A percentile compares a stretch with the other conserved stretches of the same genome.
Conservation (phyloP, 2,329 filamentous ascomycete species). For the Cytospora schulzeri region DNA sequence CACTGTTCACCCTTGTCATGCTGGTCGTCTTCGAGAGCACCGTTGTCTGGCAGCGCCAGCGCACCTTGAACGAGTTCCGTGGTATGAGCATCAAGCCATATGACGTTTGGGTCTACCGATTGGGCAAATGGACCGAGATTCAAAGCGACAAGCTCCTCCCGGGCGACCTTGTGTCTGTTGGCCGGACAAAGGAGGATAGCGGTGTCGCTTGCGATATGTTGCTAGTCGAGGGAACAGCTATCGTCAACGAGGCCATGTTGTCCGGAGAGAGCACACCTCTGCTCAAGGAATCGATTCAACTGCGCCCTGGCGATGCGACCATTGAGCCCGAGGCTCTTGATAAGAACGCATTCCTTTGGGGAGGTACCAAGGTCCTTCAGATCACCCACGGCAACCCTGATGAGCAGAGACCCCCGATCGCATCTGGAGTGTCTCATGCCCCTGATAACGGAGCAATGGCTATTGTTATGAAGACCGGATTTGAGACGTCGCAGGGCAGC, state of each 20-base stretch:
- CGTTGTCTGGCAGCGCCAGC: conserved; percentile 97
- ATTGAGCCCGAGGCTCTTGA: conserved; percentile 91
- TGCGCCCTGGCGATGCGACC: conserved; percentile 77
- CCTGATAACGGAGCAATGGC: conserved; percentile 94
- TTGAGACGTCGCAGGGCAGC: conserved; percentile 97
- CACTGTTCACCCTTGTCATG: conserved; percentile 98
- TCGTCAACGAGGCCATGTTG: conserved; percentile 99
- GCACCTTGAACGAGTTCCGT: conserved; percentile 93
- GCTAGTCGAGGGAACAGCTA: conserved; percentile 89
- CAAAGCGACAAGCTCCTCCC: conserved; percentile 90
- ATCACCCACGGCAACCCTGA: conserved; percentile 83
- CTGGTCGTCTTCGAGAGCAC: conserved; percentile 96
- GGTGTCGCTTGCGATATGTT: conserved; percentile 98
- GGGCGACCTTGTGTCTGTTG: conserved; percentile 89
- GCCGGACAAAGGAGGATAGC: conserved; percentile 92
- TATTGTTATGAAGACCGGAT: conserved; percentile 94
- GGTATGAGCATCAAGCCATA: conserved; percentile 99
- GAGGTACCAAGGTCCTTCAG: conserved; percentile 96
- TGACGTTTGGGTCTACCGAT: conserved; percentile 85
- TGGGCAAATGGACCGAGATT: conserved; percentile 85
- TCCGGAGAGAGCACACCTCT: conserved; percentile 97
- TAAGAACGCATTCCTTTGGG: conserved; percentile 95
- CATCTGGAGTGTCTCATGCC: conserved; percentile 77
- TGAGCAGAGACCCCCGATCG: conserved; percentile 70
- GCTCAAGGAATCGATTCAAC: conserved; percentile 91